A percentile compares a stretch with the other conserved stretches of the same genome.
These are phyloP conservation scores for Cordyceps tenuipes DNA, from an alignment of 2,329 filamentous ascomycete genomes.

Conservation along the genomic window DNA sequence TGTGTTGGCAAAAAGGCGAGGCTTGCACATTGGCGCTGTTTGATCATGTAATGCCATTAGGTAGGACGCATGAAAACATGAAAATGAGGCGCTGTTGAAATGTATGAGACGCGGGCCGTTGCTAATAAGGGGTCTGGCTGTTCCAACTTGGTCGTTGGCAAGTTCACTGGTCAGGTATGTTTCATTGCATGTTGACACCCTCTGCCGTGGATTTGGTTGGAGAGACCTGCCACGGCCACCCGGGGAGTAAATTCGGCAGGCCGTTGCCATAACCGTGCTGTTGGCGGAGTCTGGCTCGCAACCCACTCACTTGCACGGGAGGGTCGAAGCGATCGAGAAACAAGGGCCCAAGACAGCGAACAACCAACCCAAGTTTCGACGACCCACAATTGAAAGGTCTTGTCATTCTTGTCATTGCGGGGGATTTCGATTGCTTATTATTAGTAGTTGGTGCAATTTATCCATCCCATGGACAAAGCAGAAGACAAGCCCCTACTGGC, in stretches of 20 bases:
- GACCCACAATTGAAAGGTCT: constrained; percentile 1
- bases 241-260: too few relatives aligned
- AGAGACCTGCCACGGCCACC: background rate
- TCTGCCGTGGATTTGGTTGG: background rate
- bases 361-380: background rate
- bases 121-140: background rate
- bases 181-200: background rate
- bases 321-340: background rate
- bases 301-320: background rate
- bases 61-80: background rate
- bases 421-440: background rate
- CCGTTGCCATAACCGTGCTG: too few relatives aligned
- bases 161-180: background rate
- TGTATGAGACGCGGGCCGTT: background rate
- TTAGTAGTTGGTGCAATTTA: background rate
- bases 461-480: background rate
- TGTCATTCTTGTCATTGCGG: constrained; percentile 6
- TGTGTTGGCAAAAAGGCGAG: background rate
- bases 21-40: background rate
- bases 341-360: background rate
- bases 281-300: too few relatives aligned
- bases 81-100: background rate
- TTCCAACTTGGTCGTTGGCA: background rate
- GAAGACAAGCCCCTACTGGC: background rate
- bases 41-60: background rate